Conservation (phyloP, 1,284 basidiomycete genomes). For the Melampsora larici-populina region DNA sequence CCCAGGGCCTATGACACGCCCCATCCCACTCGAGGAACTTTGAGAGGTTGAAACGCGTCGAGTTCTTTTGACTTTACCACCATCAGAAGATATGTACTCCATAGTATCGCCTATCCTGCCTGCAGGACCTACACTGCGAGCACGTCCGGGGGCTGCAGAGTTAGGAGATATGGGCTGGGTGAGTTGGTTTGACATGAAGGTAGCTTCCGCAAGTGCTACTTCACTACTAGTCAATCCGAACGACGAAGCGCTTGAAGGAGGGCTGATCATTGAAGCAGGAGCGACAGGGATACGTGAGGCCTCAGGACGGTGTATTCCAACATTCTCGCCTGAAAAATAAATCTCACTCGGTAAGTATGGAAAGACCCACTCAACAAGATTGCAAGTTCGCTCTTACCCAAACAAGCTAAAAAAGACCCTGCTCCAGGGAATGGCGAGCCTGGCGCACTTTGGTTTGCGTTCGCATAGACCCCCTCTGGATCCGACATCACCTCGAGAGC, state of each 20-base stretch:
- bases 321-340: neutral
- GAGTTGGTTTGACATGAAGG: constrained; percentile 2
- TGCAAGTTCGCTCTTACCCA: constrained; percentile 46
- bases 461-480: constrained; percentile 7
- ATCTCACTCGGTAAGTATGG: neutral
- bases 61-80: constrained; percentile 51
- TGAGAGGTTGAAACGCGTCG: constrained; percentile 50
- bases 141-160: neutral
- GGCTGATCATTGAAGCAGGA: constrained; percentile 12
- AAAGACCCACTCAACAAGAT: neutral
- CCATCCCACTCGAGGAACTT: neutral
- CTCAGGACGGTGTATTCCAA: constrained; percentile 25
- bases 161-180: constrained; percentile 13
- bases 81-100: constrained; percentile 49
- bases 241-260: constrained; percentile 39
- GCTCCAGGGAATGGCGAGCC: constrained; percentile 22
- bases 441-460: constrained; percentile 17
- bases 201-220: constrained; percentile 28
- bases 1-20: neutral
- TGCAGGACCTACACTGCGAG: constrained; percentile 21
- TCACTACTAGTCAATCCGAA: constrained; percentile 16
- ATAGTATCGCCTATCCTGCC: neutral
- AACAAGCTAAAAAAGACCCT: constrained; percentile 44
- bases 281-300: constrained; percentile 17
- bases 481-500: constrained; percentile 2